phyloP scores from a whole-genome alignment of 2,329 filamentous ascomycete genomes.

The Aurifilum marmelostoma region DNA sequence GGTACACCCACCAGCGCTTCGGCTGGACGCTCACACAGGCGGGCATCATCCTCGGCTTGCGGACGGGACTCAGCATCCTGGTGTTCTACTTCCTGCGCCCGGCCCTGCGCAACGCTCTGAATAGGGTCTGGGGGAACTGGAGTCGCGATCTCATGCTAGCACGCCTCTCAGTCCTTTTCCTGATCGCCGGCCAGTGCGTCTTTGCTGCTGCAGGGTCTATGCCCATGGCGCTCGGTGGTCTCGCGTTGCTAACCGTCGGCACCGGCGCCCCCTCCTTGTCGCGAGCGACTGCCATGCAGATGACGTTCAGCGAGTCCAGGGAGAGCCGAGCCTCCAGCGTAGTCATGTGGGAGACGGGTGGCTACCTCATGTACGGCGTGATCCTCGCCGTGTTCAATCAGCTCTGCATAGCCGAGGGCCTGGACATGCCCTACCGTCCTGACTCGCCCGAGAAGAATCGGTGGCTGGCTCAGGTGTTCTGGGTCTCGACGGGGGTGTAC shows the following conservation, averaged over 20 bases:
- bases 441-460: background rate
- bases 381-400: slow-evolving; percentile 20
- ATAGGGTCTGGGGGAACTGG: background rate
- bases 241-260: slow-evolving; percentile 22
- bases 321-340: slow-evolving; percentile 21
- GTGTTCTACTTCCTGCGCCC: slow-evolving; percentile 19
- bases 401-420: background rate
- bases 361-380: slow-evolving; percentile 14
- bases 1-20: slow-evolving; percentile 22
- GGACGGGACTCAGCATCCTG: slow-evolving; percentile 17
- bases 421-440: background rate
- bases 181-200: slow-evolving; percentile 17
- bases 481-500: slow-evolving; percentile 15
- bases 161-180: slow-evolving; percentile 12
- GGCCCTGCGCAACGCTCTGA: background rate
- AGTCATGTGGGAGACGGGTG: slow-evolving; percentile 18
- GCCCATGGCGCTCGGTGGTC: slow-evolving; percentile 10
- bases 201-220: background rate
- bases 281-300: slow-evolving; percentile 15
- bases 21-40: slow-evolving; percentile 16
- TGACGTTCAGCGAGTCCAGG: background rate
- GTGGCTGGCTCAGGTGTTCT: slow-evolving; percentile 21
- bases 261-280: slow-evolving; percentile 23
- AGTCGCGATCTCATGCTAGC: slow-evolving; percentile 13
- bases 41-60: slow-evolving; percentile 18